A percentile compares a stretch with the other conserved stretches of the same genome.
Conservation (phyloP, 441 rosid species). For the Populus tomentosa region DNA sequence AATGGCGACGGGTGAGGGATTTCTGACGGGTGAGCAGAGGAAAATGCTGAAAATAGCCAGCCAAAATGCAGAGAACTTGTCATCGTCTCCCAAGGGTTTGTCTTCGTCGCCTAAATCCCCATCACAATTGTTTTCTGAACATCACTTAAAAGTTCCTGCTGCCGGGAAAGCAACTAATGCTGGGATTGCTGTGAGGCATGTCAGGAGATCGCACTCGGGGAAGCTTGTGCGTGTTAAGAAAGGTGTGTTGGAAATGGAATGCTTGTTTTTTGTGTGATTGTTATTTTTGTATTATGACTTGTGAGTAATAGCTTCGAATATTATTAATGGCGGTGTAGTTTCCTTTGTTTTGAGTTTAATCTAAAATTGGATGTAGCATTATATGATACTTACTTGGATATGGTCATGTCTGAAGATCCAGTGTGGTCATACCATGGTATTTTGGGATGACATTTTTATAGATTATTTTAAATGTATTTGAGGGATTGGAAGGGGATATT, state of each 20-base stretch:
- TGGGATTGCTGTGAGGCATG: constrained; percentile 73
- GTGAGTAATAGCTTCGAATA: background rate
- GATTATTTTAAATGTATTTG: background rate
- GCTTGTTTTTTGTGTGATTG: background rate
- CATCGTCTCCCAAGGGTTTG: constrained; percentile 55
- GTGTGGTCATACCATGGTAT: background rate
- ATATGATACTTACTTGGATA: background rate
- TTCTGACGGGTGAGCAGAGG: constrained; percentile 84
- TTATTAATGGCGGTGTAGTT: background rate
- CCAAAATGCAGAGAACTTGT: constrained; percentile 42
- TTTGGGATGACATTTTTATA: background rate
- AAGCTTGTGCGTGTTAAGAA: constrained; percentile 79
- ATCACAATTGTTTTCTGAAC: constrained; percentile 44
- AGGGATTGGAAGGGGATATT: background rate
- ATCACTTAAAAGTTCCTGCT: constrained; percentile 51
- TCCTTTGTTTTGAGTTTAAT: background rate
- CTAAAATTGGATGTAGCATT: background rate
- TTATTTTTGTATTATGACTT: background rate
- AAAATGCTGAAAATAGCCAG: constrained; percentile 71
- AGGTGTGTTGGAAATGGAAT: constrained; percentile 40
- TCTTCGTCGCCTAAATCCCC: constrained; percentile 48
- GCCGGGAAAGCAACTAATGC: constrained; percentile 60
- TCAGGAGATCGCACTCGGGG: constrained; percentile 84
- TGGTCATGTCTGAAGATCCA: background rate
- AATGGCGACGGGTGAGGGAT: constrained; percentile 79